Base-by-base conservation (phyloP, 2,329 filamentous ascomycete species). In the Pseudomassariella vexata region DNA sequence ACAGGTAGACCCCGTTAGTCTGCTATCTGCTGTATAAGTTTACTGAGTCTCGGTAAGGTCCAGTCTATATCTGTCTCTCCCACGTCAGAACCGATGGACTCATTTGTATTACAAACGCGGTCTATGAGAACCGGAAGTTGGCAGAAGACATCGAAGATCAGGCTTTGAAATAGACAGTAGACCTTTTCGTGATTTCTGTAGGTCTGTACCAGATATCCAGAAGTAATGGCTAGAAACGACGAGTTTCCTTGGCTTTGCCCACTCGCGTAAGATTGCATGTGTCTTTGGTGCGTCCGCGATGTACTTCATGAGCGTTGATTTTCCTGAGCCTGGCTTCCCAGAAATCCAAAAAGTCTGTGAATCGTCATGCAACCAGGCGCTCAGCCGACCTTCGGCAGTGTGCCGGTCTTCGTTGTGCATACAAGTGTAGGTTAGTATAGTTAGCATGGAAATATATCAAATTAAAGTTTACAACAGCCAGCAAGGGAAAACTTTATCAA, bases 101-200 rank as follows among this genome's bases (percentile, higher is more conserved):
- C 27, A 16, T 12, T 20, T 12, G 27, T 11, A 12, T 19, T 18
- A 9, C 27, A 29, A 14, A 19, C 16, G 9, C 2, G 3, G 11
- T 12, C 10, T 3, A 18, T 20, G 3, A 29, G 16, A 3, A 12
- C 29, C 2, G 44, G 44, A 7, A 30, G 36, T 19, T 40, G 39
- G 7, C 36, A 25, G 11, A 45, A 41, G 6, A 45, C 34, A 17
- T 45, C 40, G 15, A 34, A 41, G 6, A 45, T 28, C 7, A 45
- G 35, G 11, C 35, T 36, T 12, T 32, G 48, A 4, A 60, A 36
- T 1, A 65, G 37, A 0, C 4, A 60, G 36, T 1, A 65, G 37
- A 0, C 60, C 60, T n/a, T 48, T 31, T 5, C 46, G 37, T 1
- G 53, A 56, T 32, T 46, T 55, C 34, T 63, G 55, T 28, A 55